phyloP scores from a whole-genome alignment of 768 basidiomycete genomes.

The Mrakia hoshinonis region DNA sequence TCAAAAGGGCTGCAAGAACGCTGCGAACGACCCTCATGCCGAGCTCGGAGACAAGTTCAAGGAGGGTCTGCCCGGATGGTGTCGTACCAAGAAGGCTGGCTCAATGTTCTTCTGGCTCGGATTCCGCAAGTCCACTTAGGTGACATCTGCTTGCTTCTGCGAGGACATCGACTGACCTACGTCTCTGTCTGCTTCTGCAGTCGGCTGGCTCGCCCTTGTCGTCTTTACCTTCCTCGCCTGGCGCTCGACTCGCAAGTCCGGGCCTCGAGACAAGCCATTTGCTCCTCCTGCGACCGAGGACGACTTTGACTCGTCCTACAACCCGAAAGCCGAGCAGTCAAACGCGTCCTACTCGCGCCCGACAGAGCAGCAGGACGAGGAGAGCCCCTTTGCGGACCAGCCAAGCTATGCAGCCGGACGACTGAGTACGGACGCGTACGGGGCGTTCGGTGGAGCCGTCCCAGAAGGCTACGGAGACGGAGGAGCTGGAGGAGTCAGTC shows the following conservation, averaged over 20 bases:
- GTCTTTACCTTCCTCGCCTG: slow-evolving; percentile 62
- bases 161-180: neutral
- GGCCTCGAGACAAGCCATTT: slow-evolving; percentile 68
- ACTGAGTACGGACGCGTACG: slow-evolving; percentile 73
- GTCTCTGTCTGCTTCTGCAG: slow-evolving; percentile 41
- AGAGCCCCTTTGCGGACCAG: slow-evolving; percentile 35
- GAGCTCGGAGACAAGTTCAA: slow-evolving; percentile 56
- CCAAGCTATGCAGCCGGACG: slow-evolving; percentile 40
- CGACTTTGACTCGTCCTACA: slow-evolving; percentile 25
- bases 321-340: slow-evolving; percentile 29
- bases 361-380: slow-evolving; percentile 44
- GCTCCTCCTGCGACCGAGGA: slow-evolving; percentile 43
- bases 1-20: slow-evolving; percentile 76
- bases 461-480: slow-evolving; percentile 57
- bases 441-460: slow-evolving; percentile 80
- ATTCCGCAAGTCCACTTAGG: slow-evolving; percentile 54
- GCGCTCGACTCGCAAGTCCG: slow-evolving; percentile 52
- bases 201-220: slow-evolving; percentile 65
- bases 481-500: slow-evolving; percentile 50
- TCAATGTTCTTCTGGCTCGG: slow-evolving; percentile 82
- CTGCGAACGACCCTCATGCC: slow-evolving; percentile 70
- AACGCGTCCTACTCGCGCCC: slow-evolving; percentile 32
- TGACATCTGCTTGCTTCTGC: neutral
- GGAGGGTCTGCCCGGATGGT: slow-evolving; percentile 67
- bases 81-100: slow-evolving; percentile 83